phyloP scores from a whole-genome alignment of 1,284 basidiomycete species.

The Moesziomyces antarcticus region DNA sequence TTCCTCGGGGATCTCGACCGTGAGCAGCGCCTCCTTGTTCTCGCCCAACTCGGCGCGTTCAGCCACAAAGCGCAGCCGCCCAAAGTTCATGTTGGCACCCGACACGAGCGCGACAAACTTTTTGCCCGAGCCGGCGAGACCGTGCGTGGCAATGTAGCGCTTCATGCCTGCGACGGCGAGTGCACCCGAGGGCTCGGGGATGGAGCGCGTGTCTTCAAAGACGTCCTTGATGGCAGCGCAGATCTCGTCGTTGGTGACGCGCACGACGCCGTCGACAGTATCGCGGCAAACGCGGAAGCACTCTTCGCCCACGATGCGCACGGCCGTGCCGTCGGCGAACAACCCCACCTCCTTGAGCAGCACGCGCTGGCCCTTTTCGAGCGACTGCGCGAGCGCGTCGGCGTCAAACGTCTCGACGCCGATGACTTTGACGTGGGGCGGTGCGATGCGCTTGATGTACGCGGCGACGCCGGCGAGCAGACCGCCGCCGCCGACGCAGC shows the following conservation, averaged over 20 bases:
- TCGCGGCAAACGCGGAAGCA: conserved; percentile 90
- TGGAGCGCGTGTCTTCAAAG: conserved; percentile 76
- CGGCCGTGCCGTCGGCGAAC: conserved; percentile 98
- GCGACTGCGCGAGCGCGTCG: conserved; percentile 87
- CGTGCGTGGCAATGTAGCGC: conserved; percentile 83
- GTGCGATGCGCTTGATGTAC: conserved; percentile 93
- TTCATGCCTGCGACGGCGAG: conserved; percentile 92
- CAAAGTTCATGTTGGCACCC: conserved; percentile 99
- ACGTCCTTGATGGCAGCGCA: conserved; percentile 99
- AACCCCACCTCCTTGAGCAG: conserved; percentile 90
- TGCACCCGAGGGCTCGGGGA: conserved; percentile 95
- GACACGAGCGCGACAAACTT: conserved; percentile 90
- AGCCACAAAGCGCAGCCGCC: conserved; percentile 92
- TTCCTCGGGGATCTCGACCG: conserved; percentile 89
- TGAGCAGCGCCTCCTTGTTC: conserved; percentile 89
- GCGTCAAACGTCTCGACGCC: conserved; percentile 97
- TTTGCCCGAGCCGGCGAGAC: conserved; percentile 83
- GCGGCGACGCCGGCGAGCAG: conserved; percentile 87
- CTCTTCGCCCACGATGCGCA: conserved; percentile 94
- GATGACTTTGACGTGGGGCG: conserved; percentile 82
- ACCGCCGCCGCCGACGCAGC: conserved; percentile 91
- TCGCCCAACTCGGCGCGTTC: conserved; percentile 98
- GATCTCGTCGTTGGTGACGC: conserved; percentile 93
- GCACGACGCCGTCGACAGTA: conserved; percentile 84
- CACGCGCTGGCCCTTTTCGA: conserved; percentile 75